These are phyloP conservation scores for Chaetomiaceae sp. DNA, from an alignment of 2,329 filamentous ascomycete species.

Conservation along the genomic window DNA sequence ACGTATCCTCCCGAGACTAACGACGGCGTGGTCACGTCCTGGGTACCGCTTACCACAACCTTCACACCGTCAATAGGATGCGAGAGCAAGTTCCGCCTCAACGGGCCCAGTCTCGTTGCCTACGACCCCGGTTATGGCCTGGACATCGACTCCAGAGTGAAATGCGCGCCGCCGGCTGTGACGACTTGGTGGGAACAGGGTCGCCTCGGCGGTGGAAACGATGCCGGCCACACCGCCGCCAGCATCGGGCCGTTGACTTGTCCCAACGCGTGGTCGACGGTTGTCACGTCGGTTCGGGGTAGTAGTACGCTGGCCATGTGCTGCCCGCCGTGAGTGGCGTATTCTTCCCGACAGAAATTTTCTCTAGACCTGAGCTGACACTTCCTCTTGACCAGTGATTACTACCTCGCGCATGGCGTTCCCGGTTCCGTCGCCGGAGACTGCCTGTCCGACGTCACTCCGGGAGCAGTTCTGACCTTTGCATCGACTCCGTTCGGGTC, in stretches of 20 bases:
- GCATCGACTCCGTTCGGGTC: neutral
- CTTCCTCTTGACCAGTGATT: neutral
- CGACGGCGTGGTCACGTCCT: conserved; percentile 3
- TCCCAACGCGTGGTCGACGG: conserved; percentile 2
- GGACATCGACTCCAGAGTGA: conserved; percentile 1
- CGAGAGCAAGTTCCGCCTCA: conserved; percentile 3
- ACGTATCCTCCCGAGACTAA: conserved; percentile 3
- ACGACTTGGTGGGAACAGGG: conserved; percentile 8
- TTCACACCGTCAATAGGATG: conserved; percentile 2
- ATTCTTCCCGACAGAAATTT: neutral
- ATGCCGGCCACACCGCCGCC: conserved; percentile 4
- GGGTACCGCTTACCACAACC: conserved; percentile 1
- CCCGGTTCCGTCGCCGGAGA: neutral
- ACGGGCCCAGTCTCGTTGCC: conserved; percentile 4
- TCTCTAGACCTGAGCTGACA: neutral
- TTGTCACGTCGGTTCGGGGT: neutral
- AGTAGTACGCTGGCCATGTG: conserved; percentile 2
- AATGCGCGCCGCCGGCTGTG: conserved; percentile 1
- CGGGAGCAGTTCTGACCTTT: conserved; percentile 4
- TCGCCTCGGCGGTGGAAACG: neutral
- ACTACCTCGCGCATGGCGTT: neutral
- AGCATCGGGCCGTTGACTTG: conserved; percentile 6
- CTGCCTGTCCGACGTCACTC: neutral
- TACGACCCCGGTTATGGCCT: conserved; percentile 6
- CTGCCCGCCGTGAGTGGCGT: conserved; percentile 4